Conservation (phyloP, 441 rosid species). For the Omphalea diandra region DNA sequence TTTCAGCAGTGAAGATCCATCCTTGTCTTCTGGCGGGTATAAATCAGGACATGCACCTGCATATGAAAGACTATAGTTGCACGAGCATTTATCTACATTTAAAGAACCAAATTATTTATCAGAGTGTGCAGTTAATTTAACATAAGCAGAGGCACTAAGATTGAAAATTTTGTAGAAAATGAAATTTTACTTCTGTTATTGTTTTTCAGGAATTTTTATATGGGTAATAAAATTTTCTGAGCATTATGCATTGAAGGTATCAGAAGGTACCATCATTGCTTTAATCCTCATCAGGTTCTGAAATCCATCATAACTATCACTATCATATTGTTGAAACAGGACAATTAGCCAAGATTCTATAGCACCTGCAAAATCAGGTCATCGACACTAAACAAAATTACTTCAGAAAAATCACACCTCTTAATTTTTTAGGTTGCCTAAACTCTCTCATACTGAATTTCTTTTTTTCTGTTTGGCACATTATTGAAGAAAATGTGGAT, state of each 20-base stretch:
- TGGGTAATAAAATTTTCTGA: background rate
- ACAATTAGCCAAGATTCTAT: background rate
- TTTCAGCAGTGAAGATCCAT: constrained; percentile 33
- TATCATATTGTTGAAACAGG: background rate
- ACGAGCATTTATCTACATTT: constrained; percentile 79
- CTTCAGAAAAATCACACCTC: background rate
- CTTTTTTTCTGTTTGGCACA: background rate
- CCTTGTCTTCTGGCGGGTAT: constrained; percentile 47
- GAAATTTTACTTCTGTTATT: background rate
- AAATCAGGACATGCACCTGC: constrained; percentile 75
- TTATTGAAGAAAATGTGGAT: background rate
- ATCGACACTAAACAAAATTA: constrained; percentile 3
- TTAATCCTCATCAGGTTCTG: background rate
- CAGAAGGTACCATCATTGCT: background rate
- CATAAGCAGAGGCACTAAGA: background rate
- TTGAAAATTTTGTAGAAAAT: background rate
- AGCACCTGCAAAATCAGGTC: too few species aligned
- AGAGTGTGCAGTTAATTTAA: constrained; percentile 13
- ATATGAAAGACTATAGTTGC: constrained; percentile 77
- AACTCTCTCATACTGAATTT: background rate
- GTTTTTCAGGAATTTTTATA: background rate
- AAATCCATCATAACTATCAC: background rate
- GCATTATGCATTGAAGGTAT: background rate
- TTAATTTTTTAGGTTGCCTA: background rate
- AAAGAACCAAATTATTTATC: constrained; percentile 21